Conservation (phyloP, 768 basidiomycete species). For the Clitopilus passeckerianus region DNA sequence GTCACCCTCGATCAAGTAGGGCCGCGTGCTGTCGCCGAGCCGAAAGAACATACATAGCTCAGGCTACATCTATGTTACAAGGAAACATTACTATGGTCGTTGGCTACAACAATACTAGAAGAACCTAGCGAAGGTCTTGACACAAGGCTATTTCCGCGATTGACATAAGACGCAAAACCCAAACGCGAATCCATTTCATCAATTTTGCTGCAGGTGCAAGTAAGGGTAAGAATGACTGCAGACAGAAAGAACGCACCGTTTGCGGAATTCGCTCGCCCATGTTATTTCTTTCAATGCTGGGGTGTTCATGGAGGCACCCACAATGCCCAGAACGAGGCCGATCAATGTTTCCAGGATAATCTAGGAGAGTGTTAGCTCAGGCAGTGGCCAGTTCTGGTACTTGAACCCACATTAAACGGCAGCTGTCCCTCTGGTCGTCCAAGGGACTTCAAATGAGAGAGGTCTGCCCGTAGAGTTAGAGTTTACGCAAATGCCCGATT, state of each 20-base stretch:
- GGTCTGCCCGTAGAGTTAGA: conserved; percentile 38
- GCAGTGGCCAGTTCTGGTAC: neutral
- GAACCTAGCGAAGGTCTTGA: conserved; percentile 9
- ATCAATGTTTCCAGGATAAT: conserved; percentile 62
- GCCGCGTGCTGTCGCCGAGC: neutral
- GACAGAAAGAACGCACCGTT: conserved; percentile 46
- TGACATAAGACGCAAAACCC: conserved; percentile 58
- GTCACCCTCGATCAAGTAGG: neutral
- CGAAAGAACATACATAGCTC: neutral
- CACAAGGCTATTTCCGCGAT: conserved; percentile 49
- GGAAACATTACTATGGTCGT: neutral
- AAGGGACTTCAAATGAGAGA: conserved; percentile 72
- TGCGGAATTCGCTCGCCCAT: conserved; percentile 88
- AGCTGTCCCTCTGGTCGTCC: conserved; percentile 64
- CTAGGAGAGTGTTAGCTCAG: conserved; percentile 27
- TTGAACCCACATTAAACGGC: conserved; percentile 51
- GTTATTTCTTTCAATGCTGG: conserved; percentile 74
- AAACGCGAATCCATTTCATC: conserved; percentile 72
- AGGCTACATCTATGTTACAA: neutral
- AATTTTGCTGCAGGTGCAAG: conserved; percentile 45
- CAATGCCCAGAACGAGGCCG: conserved; percentile 59
- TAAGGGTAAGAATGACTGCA: conserved; percentile 4
- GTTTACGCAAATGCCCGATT: neutral
- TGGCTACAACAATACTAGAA: neutral
- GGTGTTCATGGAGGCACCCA: conserved; percentile 70